Base-by-base conservation (phyloP, 495 filamentous ascomycete species). In the Penicillium chermesinum region DNA sequence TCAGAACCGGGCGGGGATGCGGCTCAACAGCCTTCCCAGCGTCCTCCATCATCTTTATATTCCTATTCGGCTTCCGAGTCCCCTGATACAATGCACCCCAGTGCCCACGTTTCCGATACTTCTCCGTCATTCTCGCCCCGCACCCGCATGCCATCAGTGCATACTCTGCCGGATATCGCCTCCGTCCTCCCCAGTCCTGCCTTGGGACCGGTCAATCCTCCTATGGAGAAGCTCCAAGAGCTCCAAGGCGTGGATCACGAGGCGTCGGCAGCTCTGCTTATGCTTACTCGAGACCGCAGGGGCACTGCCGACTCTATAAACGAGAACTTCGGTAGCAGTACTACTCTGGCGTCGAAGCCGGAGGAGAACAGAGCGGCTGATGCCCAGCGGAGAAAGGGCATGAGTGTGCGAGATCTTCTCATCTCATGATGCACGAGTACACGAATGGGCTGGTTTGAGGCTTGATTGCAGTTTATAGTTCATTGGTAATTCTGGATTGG, bases 361-460 rank as follows among this genome's bases (percentile, higher is more conserved):
- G 53, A 51, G 6, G 45, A 52, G 10, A 33, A 14, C 7, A 14
- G 15, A 44, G 49, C 41, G 7, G 20, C 49, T 12, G 59, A 66
- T 19, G 17, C 47, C 0, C 60, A 62, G 18, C 46, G 61, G 38
- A 63, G 61, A 41, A 62, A 63, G 52, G 82, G 85, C 0, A 88
- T 91, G 81, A 91, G 88, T 61, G 88, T 91, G 1, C 81, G 75
- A 46, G 88, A 94, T 67, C 65, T 93, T 45, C 71, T 94, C 37
- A 89, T 81, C 46, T 79, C 84, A 44, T 70, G 53, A 50, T 44
- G 21, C 15, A 44, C 13, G 10, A 14, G 4, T 44, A 20, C 21
- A 35, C 9, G 14, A 3, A 6, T 41, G 38, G 20, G 9, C 17
- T 7, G 50, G 12, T 36, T 42, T 38, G 8, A 3, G 13, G 2